Conservation (phyloP, 208 protist genomes). For the Trypanosoma conorhini region DNA sequence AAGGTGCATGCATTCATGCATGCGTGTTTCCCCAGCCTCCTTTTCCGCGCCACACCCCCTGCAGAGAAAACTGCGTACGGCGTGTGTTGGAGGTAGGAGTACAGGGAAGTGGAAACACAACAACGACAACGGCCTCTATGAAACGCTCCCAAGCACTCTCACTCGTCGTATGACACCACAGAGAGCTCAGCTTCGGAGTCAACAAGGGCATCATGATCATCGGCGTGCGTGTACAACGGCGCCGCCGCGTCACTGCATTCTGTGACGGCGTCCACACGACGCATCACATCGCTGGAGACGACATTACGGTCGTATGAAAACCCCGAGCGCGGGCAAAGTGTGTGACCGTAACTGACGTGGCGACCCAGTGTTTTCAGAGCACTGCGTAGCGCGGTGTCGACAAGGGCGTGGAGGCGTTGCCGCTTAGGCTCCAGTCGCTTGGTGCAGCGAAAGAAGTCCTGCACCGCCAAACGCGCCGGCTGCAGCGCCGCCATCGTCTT, state of each 20-base stretch:
- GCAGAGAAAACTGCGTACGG: not conserved
- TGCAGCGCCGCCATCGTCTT: not conserved
- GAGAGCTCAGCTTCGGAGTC: slow-evolving; percentile 12
- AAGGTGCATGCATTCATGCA: not conserved
- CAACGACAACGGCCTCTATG: not conserved
- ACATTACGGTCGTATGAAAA: slow-evolving; percentile 49
- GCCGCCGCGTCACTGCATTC: not conserved
- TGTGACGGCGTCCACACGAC: slow-evolving; percentile 12
- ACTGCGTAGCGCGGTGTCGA: slow-evolving; percentile 20
- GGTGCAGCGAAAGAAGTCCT: slow-evolving; percentile 9
- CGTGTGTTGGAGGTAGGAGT: not conserved
- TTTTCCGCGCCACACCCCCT: not conserved
- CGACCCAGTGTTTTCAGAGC: slow-evolving; percentile 40
- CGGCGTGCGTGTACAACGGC: slow-evolving; percentile 10
- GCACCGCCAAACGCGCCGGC: slow-evolving; percentile 13
- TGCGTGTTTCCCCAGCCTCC: not conserved
- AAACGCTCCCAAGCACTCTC: slow-evolving; percentile 2
- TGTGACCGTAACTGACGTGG: slow-evolving; percentile 58
- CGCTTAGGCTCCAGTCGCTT: not conserved
- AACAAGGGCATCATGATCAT: not conserved
- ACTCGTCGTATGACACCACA: slow-evolving; percentile 24
- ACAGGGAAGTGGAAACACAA: not conserved
- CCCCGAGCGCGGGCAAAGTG: slow-evolving; percentile 37
- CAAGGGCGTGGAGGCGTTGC: slow-evolving; percentile 6
- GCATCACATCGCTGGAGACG: slow-evolving; percentile 1